phyloP scores from a whole-genome alignment of 75 land plant species.

The Selaginella tamariscina region DNA sequence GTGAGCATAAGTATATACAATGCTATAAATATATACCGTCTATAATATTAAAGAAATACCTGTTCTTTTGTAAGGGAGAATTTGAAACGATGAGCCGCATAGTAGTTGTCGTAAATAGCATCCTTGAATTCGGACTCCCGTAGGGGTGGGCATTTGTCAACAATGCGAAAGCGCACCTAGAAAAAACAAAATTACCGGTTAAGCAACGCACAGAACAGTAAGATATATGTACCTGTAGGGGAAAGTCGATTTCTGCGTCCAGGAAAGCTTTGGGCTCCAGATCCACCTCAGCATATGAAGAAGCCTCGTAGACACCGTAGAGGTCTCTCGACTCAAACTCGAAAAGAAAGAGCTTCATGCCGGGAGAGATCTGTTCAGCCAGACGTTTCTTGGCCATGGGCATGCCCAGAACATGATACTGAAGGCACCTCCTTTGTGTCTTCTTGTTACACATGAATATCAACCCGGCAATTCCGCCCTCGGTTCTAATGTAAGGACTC shows the following conservation, averaged over 20 bases:
- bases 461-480: constrained; percentile 33
- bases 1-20: background rate
- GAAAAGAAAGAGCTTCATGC: constrained; percentile 59
- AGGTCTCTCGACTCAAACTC: constrained; percentile 43
- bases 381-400: constrained; percentile 31
- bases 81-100: background rate
- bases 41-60: background rate
- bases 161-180: background rate
- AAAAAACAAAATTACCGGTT: background rate
- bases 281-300: constrained; percentile 36
- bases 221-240: constrained; percentile 42
- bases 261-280: constrained; percentile 33
- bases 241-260: constrained; percentile 30
- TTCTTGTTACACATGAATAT: constrained; percentile 46
- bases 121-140: background rate
- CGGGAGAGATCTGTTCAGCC: constrained; percentile 40
- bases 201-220: background rate
- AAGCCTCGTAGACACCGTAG: constrained; percentile 54
- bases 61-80: background rate
- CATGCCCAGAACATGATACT: constrained; percentile 36
- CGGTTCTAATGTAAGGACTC: background rate
- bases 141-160: background rate
- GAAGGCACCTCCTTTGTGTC: constrained; percentile 40
- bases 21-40: background rate
- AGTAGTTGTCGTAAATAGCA: background rate